phyloP scores from a whole-genome alignment of 768 basidiomycete species.

The Steccherinum ochraceum region DNA sequence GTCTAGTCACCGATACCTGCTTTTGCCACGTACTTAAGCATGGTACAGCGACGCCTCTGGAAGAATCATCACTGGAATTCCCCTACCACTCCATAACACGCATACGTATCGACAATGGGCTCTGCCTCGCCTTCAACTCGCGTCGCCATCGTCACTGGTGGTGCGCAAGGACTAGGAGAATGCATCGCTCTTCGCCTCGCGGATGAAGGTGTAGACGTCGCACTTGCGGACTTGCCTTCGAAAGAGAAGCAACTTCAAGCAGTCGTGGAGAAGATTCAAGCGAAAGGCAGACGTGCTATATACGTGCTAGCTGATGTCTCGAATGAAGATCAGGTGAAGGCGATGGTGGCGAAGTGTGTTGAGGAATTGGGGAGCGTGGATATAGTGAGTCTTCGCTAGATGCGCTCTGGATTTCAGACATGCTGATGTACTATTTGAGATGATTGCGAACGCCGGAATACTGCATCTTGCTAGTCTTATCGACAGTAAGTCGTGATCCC shows the following conservation, averaged over 20 bases:
- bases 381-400: conserved; percentile 30
- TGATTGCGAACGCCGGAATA: conserved; percentile 24
- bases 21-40: too few species aligned
- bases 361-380: conserved; percentile 36
- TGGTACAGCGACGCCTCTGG: too few species aligned
- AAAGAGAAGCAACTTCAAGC: conserved; percentile 10
- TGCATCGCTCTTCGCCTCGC: conserved; percentile 23
- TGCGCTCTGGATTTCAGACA: too few species aligned
- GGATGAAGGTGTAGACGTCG: conserved; percentile 19
- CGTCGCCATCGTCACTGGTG: conserved; percentile 36
- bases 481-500: conserved; percentile 4
- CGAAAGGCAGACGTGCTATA: conserved; percentile 17
- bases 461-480: conserved; percentile 3
- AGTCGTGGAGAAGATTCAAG: conserved; percentile 13
- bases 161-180: conserved; percentile 26
- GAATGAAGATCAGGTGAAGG: conserved; percentile 34
- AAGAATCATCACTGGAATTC: too few species aligned
- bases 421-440: conserved; percentile 11
- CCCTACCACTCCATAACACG: too few species aligned
- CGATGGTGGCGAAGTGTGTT: conserved; percentile 27
- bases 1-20: too few species aligned
- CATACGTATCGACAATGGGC: too few species aligned
- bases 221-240: conserved; percentile 10
- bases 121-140: conserved; percentile 2
- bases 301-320: conserved; percentile 33